Conservation (phyloP, 1,284 basidiomycete genomes). For the Austroboletus rostrupii region DNA sequence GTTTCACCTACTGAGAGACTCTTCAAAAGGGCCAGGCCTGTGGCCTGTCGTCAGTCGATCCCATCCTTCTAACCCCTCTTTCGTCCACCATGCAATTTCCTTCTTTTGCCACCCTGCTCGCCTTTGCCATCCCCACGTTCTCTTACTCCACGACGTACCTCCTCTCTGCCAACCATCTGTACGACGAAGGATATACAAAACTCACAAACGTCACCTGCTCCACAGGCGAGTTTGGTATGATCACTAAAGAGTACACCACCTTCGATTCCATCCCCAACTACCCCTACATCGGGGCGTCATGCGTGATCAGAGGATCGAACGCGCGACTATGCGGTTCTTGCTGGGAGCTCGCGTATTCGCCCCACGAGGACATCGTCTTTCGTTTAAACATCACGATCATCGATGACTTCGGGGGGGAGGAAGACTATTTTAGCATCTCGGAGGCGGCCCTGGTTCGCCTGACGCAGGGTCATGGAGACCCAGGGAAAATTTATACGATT, state of each 20-base stretch:
- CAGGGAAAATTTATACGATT: too few species aligned
- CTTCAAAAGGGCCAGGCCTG: neutral
- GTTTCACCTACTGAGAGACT: too few species aligned
- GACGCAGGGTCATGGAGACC: too few species aligned
- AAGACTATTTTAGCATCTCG: too few species aligned
- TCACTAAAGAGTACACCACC: conserved; percentile 39
- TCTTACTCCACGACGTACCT: conserved; percentile 12
- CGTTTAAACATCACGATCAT: conserved; percentile 23
- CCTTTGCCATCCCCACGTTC: conserved; percentile 5
- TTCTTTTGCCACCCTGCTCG: neutral
- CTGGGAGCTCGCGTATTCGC: conserved; percentile 32
- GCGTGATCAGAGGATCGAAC: conserved; percentile 28
- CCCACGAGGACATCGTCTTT: conserved; percentile 12
- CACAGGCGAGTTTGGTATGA: conserved; percentile 37
- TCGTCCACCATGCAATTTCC: conserved; percentile 17
- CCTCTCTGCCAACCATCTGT: conserved; percentile 23
- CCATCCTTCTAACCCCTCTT: neutral
- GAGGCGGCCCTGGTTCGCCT: too few species aligned
- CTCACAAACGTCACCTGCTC: conserved; percentile 46
- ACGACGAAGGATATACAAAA: conserved; percentile 34
- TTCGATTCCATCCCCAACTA: conserved; percentile 46
- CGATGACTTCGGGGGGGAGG: neutral
- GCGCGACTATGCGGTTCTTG: conserved; percentile 24
- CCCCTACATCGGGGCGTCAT: conserved; percentile 47
- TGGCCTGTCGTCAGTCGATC: neutral